Percentiles rank a stretch among this genome's conserved stretches.
Evolutionary conservation across 1,284 basidiomycete species (phyloP).

Genomic region (Ceratobasidium sp.): DNA sequence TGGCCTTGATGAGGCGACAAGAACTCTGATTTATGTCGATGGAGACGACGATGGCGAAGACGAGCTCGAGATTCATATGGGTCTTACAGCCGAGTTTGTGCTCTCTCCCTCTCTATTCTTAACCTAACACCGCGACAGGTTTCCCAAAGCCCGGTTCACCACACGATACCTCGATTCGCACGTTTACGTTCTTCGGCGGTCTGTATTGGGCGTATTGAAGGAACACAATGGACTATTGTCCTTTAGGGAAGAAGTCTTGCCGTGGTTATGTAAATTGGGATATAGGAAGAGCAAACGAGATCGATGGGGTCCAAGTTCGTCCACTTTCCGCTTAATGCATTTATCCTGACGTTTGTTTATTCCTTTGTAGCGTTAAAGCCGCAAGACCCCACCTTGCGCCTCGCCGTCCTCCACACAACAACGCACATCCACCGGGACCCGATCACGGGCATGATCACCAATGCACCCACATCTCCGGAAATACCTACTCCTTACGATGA

Average conservation of each 20-base stretch:
- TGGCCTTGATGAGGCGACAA: constrained; percentile 59
- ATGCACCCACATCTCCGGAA: constrained; percentile 22
- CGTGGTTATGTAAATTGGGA: constrained; percentile 87
- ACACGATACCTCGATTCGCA: constrained; percentile 84
- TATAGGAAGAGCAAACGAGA: constrained; percentile 59
- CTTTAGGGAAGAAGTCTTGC: constrained; percentile 86
- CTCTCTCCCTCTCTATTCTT: neutral
- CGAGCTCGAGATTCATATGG: constrained; percentile 78
- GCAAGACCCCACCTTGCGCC: constrained; percentile 17
- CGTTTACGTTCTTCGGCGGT: constrained; percentile 85
- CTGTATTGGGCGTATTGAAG: constrained; percentile 75
- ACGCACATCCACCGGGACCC: constrained; percentile 34
- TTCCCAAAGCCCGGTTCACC: constrained; percentile 78
- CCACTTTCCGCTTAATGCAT: neutral
- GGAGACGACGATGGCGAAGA: constrained; percentile 74
- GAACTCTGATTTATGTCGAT: constrained; percentile 77
- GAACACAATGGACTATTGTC: constrained; percentile 78
- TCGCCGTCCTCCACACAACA: constrained; percentile 31
- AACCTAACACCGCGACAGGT: constrained; percentile 59
- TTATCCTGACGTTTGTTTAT: neutral
- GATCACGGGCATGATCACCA: constrained; percentile 26
- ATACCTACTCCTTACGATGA: constrained; percentile 31
- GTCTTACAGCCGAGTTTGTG: constrained; percentile 70
- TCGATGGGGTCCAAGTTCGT: constrained; percentile 17
- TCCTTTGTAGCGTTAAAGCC: constrained; percentile 19